These are phyloP conservation scores for Podosphaera leucotricha DNA, from an alignment of 2,329 filamentous ascomycete species.

Conservation along the genomic window DNA sequence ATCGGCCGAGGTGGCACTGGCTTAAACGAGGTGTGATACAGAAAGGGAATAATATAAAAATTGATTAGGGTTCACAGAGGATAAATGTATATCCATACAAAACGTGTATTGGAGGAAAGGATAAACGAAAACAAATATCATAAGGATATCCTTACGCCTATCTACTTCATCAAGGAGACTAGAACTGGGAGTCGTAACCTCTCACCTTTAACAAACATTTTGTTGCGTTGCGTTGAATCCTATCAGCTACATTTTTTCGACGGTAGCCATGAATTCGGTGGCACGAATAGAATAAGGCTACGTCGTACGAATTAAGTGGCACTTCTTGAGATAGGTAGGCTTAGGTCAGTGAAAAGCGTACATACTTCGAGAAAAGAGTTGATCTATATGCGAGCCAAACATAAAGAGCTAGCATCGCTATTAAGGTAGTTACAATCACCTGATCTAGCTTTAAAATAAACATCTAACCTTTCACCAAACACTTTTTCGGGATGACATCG, in stretches of 20 bases:
- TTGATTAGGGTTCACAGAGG: not conserved
- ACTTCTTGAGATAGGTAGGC: not conserved
- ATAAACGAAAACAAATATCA: not conserved
- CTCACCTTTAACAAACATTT: not conserved
- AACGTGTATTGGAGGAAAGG: not conserved
- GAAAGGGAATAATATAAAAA: not conserved
- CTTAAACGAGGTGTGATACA: not conserved
- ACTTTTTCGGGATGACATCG: not conserved
- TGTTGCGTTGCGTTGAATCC: not conserved
- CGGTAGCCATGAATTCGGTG: not conserved
- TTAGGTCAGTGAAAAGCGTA: not conserved
- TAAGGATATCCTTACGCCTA: not conserved
- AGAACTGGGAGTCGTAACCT: not conserved
- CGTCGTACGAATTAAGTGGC: not conserved
- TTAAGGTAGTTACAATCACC: not conserved
- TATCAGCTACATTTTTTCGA: not conserved
- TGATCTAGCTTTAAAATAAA: not conserved
- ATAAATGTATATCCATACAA: not conserved
- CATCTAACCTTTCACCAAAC: not conserved
- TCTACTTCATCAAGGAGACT: not conserved
- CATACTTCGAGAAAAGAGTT: not conserved
- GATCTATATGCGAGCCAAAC: not conserved
- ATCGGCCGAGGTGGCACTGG: not conserved
- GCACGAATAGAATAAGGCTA: not conserved
- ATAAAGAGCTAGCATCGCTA: not conserved